A percentile compares a stretch with the other conserved stretches of the same genome.
phyloP scores from a whole-genome alignment of 2,329 filamentous ascomycete genomes.

The Penicillium sp. region DNA sequence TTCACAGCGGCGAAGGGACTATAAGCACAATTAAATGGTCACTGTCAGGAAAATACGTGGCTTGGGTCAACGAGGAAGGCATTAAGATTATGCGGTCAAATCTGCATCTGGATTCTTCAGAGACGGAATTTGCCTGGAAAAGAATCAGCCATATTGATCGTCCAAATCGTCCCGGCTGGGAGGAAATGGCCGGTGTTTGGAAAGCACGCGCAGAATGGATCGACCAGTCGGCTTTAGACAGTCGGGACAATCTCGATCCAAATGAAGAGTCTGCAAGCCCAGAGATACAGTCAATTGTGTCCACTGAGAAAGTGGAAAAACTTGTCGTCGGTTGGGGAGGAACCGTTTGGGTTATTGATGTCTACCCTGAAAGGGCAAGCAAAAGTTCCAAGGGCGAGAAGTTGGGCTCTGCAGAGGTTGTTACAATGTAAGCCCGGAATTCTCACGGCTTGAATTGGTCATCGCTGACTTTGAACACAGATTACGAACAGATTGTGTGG shows the following conservation, averaged over 20 bases:
- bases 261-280: slow-evolving; percentile 27
- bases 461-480: slow-evolving; percentile 47
- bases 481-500: slow-evolving; percentile 93
- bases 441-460: background rate
- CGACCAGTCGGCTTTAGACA: slow-evolving; percentile 75
- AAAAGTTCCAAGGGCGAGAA: slow-evolving; percentile 68
- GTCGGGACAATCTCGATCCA: slow-evolving; percentile 56
- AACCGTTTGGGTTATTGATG: slow-evolving; percentile 92
- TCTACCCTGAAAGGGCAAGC: slow-evolving; percentile 70
- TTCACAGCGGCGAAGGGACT: slow-evolving; percentile 88
- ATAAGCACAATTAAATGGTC: slow-evolving; percentile 96
- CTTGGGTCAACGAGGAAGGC: slow-evolving; percentile 94
- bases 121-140: slow-evolving; percentile 87
- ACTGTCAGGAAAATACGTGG: slow-evolving; percentile 83
- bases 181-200: slow-evolving; percentile 96
- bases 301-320: slow-evolving; percentile 59
- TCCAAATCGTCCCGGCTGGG: slow-evolving; percentile 82
- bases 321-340: slow-evolving; percentile 93
- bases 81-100: slow-evolving; percentile 97
- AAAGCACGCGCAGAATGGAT: slow-evolving; percentile 92
- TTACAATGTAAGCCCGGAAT: slow-evolving; percentile 72
- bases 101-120: slow-evolving; percentile 70
- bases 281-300: slow-evolving; percentile 48
- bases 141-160: slow-evolving; percentile 88
- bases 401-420: slow-evolving; percentile 80